Percentiles rank a stretch among this genome's conserved stretches.
Evolutionary conservation across 257 asterid genomes (phyloP).

Genomic region (Mitragyna speciosa): DNA sequence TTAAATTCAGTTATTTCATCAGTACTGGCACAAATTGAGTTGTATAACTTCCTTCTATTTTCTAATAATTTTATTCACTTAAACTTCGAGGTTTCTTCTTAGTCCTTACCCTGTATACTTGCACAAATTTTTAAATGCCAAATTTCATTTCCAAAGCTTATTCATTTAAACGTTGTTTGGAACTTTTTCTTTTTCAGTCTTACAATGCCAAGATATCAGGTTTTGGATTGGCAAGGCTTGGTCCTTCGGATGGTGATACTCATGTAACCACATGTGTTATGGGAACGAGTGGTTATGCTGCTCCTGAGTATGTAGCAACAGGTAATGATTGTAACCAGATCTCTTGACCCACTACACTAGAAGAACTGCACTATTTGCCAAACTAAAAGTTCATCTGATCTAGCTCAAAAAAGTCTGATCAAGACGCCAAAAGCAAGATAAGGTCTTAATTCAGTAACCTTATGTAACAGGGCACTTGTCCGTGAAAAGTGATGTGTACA

Average conservation of each 20-base stretch:
- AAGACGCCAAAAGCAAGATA: not conserved
- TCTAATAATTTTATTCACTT: no score
- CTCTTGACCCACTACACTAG: not conserved
- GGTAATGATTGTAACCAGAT: constrained; percentile 32
- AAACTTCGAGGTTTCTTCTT: no score
- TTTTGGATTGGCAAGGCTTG: constrained; percentile 65
- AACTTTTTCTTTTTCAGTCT: constrained; percentile 30
- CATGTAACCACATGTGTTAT: constrained; percentile 64
- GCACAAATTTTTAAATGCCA: not conserved
- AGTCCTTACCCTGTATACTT: no score
- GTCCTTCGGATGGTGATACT: constrained; percentile 62
- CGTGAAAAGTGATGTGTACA: constrained; percentile 69
- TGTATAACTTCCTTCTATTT: no score
- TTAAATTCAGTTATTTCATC: not conserved
- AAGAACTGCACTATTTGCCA: not conserved
- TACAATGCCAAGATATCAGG: constrained; percentile 72
- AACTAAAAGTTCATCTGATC: no score
- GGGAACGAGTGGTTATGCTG: constrained; percentile 76
- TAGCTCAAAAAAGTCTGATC: not conserved
- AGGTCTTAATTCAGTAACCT: constrained; percentile 1
- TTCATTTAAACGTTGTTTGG: not conserved
- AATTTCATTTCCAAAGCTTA: not conserved
- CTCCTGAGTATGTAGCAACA: constrained; percentile 69
- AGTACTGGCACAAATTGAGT: no score
- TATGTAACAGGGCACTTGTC: constrained; percentile 51